Evolutionary conservation across 1,284 basidiomycete species (phyloP).

Genomic region (Sphaerobolus stellatus): DNA sequence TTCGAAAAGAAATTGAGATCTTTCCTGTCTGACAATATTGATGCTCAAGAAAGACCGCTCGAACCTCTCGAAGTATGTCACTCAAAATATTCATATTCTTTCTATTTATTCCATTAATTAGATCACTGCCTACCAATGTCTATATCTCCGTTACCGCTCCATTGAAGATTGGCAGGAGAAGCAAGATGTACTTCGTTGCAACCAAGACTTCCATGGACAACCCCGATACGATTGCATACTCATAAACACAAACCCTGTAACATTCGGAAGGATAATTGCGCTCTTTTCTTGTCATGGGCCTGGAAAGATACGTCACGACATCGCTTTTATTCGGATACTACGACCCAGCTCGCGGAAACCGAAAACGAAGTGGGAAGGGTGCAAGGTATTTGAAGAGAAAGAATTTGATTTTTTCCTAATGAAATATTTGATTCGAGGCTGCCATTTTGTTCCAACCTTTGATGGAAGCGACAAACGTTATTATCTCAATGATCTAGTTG

Average conservation of each 20-base stretch:
- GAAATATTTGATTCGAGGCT: not conserved
- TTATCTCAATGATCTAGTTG: not conserved
- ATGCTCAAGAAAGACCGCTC: no score
- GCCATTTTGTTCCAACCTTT: not conserved
- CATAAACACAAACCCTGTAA: not conserved
- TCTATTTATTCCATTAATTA: no score
- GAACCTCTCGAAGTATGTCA: no score
- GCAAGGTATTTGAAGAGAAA: not conserved
- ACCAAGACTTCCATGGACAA: not conserved
- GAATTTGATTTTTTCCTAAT: not conserved
- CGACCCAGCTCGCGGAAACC: no score
- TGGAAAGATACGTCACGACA: no score
- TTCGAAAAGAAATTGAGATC: no score
- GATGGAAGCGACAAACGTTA: not conserved
- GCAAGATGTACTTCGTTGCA: not conserved
- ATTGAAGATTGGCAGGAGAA: not conserved
- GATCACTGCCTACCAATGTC: not conserved
- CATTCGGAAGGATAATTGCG: no score
- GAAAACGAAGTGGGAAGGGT: not conserved
- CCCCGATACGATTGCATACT: not conserved
- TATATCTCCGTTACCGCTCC: not conserved
- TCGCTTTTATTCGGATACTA: no score
- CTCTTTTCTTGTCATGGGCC: no score
- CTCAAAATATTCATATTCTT: no score
- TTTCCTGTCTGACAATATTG: no score